Evolutionary conservation across 345 rosid species (phyloP).

Genomic region (Xanthoceras sorbifolium): DNA sequence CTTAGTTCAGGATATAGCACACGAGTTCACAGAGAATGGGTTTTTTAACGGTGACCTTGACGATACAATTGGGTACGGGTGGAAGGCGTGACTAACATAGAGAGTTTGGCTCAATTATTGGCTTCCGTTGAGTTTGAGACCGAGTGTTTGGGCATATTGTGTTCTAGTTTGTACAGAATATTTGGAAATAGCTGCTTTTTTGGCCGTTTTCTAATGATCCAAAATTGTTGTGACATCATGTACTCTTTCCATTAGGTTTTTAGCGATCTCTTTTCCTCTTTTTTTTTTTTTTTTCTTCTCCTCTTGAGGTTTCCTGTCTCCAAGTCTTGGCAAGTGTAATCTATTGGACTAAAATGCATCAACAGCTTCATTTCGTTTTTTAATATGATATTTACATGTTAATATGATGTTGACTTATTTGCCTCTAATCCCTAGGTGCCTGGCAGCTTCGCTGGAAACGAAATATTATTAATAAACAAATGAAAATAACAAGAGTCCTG

Average conservation of each 20-base stretch:
- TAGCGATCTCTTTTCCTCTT: constrained; percentile 17
- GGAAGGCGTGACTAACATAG: constrained; percentile 64
- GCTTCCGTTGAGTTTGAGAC: constrained; percentile 8
- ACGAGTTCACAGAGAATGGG: constrained; percentile 58
- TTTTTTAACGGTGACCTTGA: constrained; percentile 74
- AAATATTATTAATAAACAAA: too few relatives aligned
- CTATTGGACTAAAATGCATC: constrained; percentile 38
- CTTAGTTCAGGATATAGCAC: constrained; percentile 60
- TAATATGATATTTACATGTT: constrained; percentile 29
- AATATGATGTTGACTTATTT: not conserved
- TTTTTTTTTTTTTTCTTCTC: not conserved
- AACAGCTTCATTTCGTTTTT: constrained; percentile 26
- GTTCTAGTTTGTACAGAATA: constrained; percentile 51
- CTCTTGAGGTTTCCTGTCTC: constrained; percentile 23
- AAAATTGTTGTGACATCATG: constrained; percentile 47
- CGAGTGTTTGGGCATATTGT: constrained; percentile 21
- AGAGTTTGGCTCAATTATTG: constrained; percentile 26
- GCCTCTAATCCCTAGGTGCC: too few relatives aligned
- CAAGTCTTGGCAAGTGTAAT: constrained; percentile 65
- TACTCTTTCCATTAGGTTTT: constrained; percentile 32
- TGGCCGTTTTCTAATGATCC: constrained; percentile 27
- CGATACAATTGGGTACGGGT: constrained; percentile 58
- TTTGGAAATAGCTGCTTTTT: constrained; percentile 37
- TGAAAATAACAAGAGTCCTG: not conserved
- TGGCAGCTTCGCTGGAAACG: not conserved